Conservation (phyloP, 352 stramenopile genomes). For the Phytophthora podocarpi region DNA sequence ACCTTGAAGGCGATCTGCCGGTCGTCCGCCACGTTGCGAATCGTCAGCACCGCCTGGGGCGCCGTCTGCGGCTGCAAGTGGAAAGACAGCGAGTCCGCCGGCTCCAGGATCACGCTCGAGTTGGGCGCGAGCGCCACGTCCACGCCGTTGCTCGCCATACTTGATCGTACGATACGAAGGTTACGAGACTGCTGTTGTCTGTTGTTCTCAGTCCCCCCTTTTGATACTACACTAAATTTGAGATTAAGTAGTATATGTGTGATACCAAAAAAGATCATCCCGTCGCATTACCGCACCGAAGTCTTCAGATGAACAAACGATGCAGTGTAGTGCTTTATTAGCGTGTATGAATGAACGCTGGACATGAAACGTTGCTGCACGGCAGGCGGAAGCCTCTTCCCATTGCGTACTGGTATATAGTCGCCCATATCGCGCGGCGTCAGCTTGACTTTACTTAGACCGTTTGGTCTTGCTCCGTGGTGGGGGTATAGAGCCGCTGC, state of each 20-base stretch:
- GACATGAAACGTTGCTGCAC: constrained; percentile 19
- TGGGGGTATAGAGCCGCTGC: constrained; percentile 76
- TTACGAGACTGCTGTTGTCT: constrained; percentile 25
- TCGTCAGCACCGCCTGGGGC: constrained; percentile 81
- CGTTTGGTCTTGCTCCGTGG: constrained; percentile 57
- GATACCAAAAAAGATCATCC: not conserved
- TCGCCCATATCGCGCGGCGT: not conserved
- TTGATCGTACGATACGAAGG: not conserved
- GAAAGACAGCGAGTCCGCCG: constrained; percentile 83
- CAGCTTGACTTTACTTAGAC: constrained; percentile 45
- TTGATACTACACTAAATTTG: not conserved
- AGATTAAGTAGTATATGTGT: too few species aligned
- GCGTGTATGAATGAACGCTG: constrained; percentile 3
- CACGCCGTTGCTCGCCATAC: constrained; percentile 55
- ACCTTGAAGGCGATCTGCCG: constrained; percentile 91
- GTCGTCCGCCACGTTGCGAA: constrained; percentile 81
- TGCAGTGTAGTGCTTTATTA: constrained; percentile 9
- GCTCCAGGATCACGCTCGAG: constrained; percentile 82
- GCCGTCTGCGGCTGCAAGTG: constrained; percentile 62
- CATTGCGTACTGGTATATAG: constrained; percentile 22
- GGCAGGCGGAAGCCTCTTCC: constrained; percentile 6
- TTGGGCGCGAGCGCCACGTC: constrained; percentile 70
- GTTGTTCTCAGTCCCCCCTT: constrained; percentile 42
- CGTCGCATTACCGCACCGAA: too few species aligned
- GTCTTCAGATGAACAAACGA: too few species aligned